A percentile compares a stretch with the other conserved stretches of the same genome.
phyloP scores from a whole-genome alignment of 352 stramenopile species.

The Thraustochytrium aureum region DNA sequence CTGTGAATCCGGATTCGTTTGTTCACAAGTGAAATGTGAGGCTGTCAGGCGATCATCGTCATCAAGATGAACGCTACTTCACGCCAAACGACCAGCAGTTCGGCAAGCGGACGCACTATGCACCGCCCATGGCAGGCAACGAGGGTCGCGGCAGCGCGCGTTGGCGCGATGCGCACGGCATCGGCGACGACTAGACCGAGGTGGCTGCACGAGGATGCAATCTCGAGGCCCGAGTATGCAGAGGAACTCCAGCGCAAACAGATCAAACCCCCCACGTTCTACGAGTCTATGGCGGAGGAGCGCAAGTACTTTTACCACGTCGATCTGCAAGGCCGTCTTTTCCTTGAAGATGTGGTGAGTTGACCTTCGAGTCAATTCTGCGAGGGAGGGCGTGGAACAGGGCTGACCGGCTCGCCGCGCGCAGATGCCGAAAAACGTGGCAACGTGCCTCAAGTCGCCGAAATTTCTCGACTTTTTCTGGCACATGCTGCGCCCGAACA shows the following conservation, averaged over 20 bases:
- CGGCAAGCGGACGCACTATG: too few species aligned
- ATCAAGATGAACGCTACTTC: too few species aligned
- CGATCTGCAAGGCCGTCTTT: slow-evolving; percentile 55
- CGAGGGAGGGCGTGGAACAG: background rate
- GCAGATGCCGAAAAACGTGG: slow-evolving; percentile 57
- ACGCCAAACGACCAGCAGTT: too few species aligned
- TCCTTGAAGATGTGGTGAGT: slow-evolving; percentile 56
- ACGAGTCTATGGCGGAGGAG: slow-evolving; percentile 19
- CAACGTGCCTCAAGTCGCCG: slow-evolving; percentile 55
- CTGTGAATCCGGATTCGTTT: too few species aligned
- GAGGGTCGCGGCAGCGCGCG: too few species aligned
- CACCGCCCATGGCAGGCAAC: too few species aligned
- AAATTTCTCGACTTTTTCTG: slow-evolving; percentile 60
- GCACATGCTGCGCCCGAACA: slow-evolving; percentile 46
- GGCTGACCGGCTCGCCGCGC: background rate
- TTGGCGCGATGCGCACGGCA: too few species aligned
- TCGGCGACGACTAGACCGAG: too few species aligned
- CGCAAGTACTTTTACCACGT: slow-evolving; percentile 54
- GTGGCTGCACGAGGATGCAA: too few species aligned
- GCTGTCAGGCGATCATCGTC: too few species aligned
- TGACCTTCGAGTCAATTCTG: too few species aligned
- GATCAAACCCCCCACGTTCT: slow-evolving; percentile 46
- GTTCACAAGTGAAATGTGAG: too few species aligned
- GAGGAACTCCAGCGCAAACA: slow-evolving; percentile 45
- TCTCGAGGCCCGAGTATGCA: slow-evolving; percentile 30